Percentiles rank a stretch among this genome's conserved stretches.
Conservation (phyloP, 2,329 filamentous ascomycete species). For the Diaporthe batatas region DNA sequence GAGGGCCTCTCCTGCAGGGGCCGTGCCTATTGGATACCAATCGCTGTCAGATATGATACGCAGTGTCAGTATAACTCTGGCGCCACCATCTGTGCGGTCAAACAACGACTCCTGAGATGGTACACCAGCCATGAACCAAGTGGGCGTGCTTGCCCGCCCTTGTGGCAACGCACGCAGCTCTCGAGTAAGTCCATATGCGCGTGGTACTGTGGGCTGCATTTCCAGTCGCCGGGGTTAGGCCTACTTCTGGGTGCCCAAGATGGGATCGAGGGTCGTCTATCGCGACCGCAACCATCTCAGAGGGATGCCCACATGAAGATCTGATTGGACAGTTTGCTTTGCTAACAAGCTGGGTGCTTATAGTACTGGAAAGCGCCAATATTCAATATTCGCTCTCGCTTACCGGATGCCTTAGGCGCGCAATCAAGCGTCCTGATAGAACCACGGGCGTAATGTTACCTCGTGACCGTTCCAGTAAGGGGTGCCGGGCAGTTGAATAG, state of each 20-base stretch:
- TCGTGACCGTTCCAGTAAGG: constrained; percentile 56
- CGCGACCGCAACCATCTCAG: background rate
- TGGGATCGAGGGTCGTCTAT: background rate
- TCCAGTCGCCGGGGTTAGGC: background rate
- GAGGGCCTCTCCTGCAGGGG: constrained; percentile 28
- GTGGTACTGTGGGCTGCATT: constrained; percentile 2
- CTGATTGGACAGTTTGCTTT: background rate
- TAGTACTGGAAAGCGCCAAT: background rate
- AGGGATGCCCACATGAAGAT: background rate
- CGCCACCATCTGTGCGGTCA: constrained; percentile 30
- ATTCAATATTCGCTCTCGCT: constrained; percentile 17
- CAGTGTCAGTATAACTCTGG: constrained; percentile 33
- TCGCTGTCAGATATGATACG: constrained; percentile 31
- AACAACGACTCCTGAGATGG: constrained; percentile 16
- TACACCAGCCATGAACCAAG: constrained; percentile 1
- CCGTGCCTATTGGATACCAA: constrained; percentile 35
- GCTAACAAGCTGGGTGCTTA: background rate
- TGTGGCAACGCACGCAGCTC: constrained; percentile 1
- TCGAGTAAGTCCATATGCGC: background rate
- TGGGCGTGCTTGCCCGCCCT: background rate
- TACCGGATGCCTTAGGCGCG: background rate
- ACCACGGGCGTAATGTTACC: constrained; percentile 55
- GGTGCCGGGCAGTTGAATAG: constrained; percentile 72
- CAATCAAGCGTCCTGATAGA: constrained; percentile 47
- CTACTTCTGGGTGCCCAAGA: background rate